Evolutionary conservation across 495 filamentous ascomycete species (phyloP).

Genomic region (Sordaria brevicollis): DNA sequence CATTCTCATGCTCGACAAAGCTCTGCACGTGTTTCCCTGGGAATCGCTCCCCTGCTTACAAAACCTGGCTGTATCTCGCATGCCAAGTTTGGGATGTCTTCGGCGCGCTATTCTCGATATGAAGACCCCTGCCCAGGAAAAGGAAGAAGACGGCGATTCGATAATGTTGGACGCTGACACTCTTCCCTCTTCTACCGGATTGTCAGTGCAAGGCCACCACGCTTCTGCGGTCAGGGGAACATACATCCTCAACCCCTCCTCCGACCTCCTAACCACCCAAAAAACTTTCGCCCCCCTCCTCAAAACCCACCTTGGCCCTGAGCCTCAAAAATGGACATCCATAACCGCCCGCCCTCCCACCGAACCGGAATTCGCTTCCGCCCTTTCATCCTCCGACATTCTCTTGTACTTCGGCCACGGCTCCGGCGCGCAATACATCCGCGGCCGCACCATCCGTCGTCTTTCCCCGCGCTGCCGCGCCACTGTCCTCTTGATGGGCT

Average conservation of each 20-base stretch:
- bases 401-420: conserved; percentile 95
- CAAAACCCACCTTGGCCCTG: conserved; percentile 45
- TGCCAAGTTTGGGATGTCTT: conserved; percentile 74
- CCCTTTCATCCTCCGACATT: conserved; percentile 51
- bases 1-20: conserved; percentile 86
- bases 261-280: conserved; percentile 69
- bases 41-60: conserved; percentile 84
- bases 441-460: conserved; percentile 63
- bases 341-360: conserved; percentile 58
- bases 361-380: conserved; percentile 62
- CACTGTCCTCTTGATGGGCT: conserved; percentile 86
- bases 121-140: conserved; percentile 1
- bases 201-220: conserved; percentile 35
- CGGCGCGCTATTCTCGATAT: conserved; percentile 39
- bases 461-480: conserved; percentile 51
- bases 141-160: background rate
- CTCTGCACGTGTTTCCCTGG: conserved; percentile 86
- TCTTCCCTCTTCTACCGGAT: background rate
- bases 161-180: background rate
- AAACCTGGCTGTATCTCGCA: conserved; percentile 66
- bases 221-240: conserved; percentile 53
- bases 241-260: conserved; percentile 76
- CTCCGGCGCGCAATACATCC: conserved; percentile 88
- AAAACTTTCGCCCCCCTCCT: conserved; percentile 57
- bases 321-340: conserved; percentile 46